These are phyloP conservation scores for Nicotiana rustica DNA, from an alignment of 305 asterid genomes.

Conservation along the genomic window DNA sequence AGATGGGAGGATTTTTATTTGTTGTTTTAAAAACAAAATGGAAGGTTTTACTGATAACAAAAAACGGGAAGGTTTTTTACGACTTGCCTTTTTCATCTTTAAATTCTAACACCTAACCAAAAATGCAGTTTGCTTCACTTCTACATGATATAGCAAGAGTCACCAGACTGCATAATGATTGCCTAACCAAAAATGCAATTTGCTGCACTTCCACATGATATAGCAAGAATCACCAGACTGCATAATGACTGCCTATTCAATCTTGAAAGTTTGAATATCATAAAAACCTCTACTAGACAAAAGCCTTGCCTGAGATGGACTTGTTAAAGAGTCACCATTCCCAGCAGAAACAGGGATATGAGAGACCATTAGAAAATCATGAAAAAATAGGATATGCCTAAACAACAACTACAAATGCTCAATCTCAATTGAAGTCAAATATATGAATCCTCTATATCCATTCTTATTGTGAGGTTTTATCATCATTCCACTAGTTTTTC, in stretches of 20 bases:
- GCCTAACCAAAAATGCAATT: neutral
- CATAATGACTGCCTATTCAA: neutral
- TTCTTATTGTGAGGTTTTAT: conserved; percentile 17
- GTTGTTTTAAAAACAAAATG: too few species aligned
- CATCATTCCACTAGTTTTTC: conserved; percentile 9
- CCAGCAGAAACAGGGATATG: conserved; percentile 1
- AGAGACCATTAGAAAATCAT: neutral
- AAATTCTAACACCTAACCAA: conserved; percentile 4
- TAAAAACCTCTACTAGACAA: neutral
- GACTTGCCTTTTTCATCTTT: neutral
- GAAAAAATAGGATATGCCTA: neutral
- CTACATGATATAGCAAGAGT: neutral
- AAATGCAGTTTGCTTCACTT: neutral
- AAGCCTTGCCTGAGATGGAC: conserved; percentile 5
- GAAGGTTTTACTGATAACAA: too few species aligned
- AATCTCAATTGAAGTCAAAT: conserved; percentile 25
- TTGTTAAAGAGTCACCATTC: conserved; percentile 2
- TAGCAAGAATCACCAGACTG: neutral
- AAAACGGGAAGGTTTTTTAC: neutral
- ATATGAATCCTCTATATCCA: neutral
- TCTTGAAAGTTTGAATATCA: neutral
- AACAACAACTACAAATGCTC: conserved; percentile 4
- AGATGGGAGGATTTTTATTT: too few species aligned
- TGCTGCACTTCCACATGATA: neutral
- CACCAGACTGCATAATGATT: neutral